Conservation (phyloP, 2,329 filamentous ascomycete genomes). For the Colletotrichum sp. region DNA sequence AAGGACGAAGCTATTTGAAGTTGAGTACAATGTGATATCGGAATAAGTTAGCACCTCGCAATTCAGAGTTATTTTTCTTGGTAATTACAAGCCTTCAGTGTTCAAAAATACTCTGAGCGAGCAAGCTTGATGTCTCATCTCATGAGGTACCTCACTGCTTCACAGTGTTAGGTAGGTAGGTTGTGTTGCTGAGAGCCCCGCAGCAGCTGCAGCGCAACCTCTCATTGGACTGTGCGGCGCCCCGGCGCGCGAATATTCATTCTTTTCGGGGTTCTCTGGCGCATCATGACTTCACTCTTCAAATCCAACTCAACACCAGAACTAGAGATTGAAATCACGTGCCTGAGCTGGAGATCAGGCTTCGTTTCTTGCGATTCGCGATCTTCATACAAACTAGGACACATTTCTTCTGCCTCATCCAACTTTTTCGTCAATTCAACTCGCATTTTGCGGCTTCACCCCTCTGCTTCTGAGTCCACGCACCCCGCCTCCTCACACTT, state of each 20-base stretch:
- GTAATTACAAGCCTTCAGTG: neutral
- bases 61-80: fast-evolving
- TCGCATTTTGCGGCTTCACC: neutral
- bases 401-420: neutral
- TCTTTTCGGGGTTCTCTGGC: neutral
- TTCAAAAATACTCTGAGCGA: neutral
- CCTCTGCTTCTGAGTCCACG: neutral
- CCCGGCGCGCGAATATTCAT: neutral
- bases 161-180: neutral
- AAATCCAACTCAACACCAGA: neutral
- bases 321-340: neutral
- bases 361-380: neutral
- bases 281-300: slow-evolving; percentile 11
- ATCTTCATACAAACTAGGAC: neutral
- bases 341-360: neutral
- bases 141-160: neutral
- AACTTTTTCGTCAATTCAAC: neutral
- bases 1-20: neutral
- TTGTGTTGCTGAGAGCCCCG: neutral
- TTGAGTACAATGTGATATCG: neutral
- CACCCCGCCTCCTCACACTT: neutral
- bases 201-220: neutral
- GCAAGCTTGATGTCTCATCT: neutral
- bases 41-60: fast-evolving
- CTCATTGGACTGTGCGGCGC: slow-evolving; percentile 9